These are phyloP conservation scores for Trichomonas vaginalis DNA, from an alignment of 208 protist genomes.

Conservation along the genomic window DNA sequence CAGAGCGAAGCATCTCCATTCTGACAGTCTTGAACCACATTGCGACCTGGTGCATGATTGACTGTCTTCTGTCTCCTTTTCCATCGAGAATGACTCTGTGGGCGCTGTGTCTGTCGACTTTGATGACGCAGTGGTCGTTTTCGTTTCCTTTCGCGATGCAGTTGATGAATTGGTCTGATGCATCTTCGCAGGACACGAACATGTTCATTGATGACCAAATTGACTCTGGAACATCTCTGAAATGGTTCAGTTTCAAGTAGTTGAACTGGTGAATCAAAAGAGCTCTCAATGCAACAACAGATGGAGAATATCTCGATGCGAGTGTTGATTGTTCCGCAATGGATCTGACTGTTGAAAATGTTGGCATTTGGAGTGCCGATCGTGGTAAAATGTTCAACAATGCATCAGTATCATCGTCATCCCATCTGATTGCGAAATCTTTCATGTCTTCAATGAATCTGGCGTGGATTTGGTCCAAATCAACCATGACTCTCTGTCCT, in stretches of 20 bases:
- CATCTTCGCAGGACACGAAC: neutral
- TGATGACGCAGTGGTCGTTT: neutral
- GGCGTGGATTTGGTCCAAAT: neutral
- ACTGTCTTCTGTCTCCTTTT: neutral
- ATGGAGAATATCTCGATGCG: neutral
- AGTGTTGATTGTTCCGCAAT: neutral
- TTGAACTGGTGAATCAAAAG: neutral
- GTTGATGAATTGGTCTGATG: neutral
- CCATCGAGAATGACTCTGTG: neutral
- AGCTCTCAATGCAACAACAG: neutral
- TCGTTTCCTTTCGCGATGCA: neutral
- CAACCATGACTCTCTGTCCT: neutral
- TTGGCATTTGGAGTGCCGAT: neutral
- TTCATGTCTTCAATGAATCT: conserved; percentile 7
- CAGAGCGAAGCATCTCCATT: neutral
- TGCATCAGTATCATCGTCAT: neutral
- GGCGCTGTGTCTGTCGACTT: neutral
- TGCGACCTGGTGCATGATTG: neutral
- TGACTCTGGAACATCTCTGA: neutral
- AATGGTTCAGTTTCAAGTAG: neutral
- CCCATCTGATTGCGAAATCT: neutral
- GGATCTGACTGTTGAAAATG: neutral
- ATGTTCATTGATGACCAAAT: neutral
- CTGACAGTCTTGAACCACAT: neutral
- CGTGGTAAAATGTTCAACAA: neutral